Conservation (phyloP, 2,329 filamentous ascomycete species). For the Bipolaris zeicola region DNA sequence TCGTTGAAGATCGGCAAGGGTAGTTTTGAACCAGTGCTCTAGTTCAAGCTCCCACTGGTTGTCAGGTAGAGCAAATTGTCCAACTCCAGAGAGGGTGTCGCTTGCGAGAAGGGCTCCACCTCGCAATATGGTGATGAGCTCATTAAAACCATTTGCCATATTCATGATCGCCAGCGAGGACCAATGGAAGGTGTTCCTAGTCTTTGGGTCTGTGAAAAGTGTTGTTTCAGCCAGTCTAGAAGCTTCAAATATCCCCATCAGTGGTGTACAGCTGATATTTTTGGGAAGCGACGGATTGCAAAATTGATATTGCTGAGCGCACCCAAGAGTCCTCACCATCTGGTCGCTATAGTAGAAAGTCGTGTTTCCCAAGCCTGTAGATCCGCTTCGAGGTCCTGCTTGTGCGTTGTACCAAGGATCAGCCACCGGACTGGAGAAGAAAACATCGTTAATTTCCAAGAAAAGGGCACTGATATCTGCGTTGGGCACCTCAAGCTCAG, state of each 20-base stretch:
- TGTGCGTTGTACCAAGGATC: slow-evolving; percentile 44
- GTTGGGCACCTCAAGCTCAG: slow-evolving; percentile 34
- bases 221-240: not conserved
- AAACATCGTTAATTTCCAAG: slow-evolving; percentile 34
- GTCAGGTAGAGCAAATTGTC: slow-evolving; percentile 28
- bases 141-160: slow-evolving; percentile 13
- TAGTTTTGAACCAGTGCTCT: slow-evolving; percentile 34
- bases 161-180: slow-evolving; percentile 8
- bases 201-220: slow-evolving; percentile 1
- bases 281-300: slow-evolving; percentile 37
- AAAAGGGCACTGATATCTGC: slow-evolving; percentile 43
- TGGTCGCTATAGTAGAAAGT: slow-evolving; percentile 17
- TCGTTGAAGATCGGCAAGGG: slow-evolving; percentile 39
- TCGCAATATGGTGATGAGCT: not conserved
- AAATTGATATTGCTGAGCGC: slow-evolving; percentile 44
- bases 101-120: slow-evolving; percentile 17
- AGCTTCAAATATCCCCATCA: slow-evolving; percentile 20
- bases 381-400: not conserved
- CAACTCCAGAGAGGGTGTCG: slow-evolving; percentile 13
- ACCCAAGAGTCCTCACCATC: slow-evolving; percentile 33
- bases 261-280: slow-evolving; percentile 23
- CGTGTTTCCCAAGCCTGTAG: not conserved
- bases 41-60: slow-evolving; percentile 48
- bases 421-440: slow-evolving; percentile 28
- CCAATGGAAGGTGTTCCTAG: slow-evolving; percentile 6